Base-by-base conservation (phyloP, 768 basidiomycete genomes). In the Dictyophora rubrovolvata region DNA sequence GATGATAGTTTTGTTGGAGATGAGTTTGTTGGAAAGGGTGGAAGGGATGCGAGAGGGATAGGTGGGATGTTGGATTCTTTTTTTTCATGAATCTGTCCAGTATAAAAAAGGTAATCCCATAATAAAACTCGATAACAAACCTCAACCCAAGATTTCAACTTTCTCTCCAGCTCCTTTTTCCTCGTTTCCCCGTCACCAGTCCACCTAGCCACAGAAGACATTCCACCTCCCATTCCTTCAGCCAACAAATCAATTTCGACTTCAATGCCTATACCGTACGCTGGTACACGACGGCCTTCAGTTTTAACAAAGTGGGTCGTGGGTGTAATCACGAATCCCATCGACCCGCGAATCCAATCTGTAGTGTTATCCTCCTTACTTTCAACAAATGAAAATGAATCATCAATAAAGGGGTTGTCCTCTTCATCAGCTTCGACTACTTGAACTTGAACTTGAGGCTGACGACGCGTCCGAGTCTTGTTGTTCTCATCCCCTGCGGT, bases 181-280 rank as follows among this genome's bases (percentile, higher is more conserved):
- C 90, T 80, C 35, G 71, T 72, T 56, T 88, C 86, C 37, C 79
- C 72, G 48, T 76, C 82, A 28, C 86, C 81, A 2, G 90, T 90
- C 90, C 90, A 93, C 58, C 88, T 81, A 55, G 90, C 89, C 48
- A 93, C 87, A 28, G 89, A 87, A 37, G 88, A 87, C 86, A 92
- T 91, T n/a, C 89, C 88, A 49, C 79, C 82, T 20, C 75, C 75
- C 84, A 87, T 84, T 64, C 80, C 83, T 71, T 87, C 87, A 70
- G 89, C 87, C 57, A 89, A 80, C 7, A 28, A 42, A 65, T 90
- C 83, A 74, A 89, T 85, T 64, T 91, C 87, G 22, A 91, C 88
- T 71, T 92, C 87, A 53, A 93, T 88, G 1, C 90, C 90, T 62
- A 92, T 79, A 9, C 89, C 90, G 68, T 91, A 93, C 1, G 81